Evolutionary conservation across 495 filamentous ascomycete genomes (phyloP).

Genomic region (Penicillium chermesinum): DNA sequence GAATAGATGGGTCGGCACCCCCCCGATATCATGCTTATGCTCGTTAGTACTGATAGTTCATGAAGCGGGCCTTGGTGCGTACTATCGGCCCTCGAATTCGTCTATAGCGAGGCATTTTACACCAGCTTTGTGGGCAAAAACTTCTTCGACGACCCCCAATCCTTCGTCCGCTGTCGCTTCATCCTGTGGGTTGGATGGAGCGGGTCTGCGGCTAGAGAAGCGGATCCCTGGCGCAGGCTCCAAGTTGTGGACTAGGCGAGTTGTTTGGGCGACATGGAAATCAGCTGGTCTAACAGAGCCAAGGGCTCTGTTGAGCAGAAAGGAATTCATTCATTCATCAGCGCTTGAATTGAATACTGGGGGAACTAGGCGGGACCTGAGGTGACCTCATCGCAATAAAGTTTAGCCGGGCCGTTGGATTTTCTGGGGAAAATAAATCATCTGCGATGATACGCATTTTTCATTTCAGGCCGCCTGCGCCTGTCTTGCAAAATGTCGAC

Average conservation of each 20-base stretch:
- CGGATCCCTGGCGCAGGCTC: constrained; percentile 57
- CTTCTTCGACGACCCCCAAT: constrained; percentile 19
- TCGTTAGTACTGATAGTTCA: constrained; percentile 9
- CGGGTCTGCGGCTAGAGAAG: constrained; percentile 57
- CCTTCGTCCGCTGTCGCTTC: constrained; percentile 14
- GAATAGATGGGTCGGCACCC: constrained; percentile 74
- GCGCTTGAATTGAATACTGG: not conserved
- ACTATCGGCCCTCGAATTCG: constrained; percentile 72
- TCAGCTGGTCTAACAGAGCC: constrained; percentile 56
- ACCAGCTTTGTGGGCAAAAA: constrained; percentile 66
- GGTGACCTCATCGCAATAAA: constrained; percentile 25
- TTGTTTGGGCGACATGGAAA: constrained; percentile 59
- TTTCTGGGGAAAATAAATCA: constrained; percentile 1
- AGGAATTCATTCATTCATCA: constrained; percentile 71
- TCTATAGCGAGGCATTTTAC: constrained; percentile 73
- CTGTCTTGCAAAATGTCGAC: no score
- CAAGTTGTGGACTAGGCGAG: constrained; percentile 55
- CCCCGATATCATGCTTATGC: constrained; percentile 67
- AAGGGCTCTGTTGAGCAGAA: constrained; percentile 65
- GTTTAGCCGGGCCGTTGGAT: constrained; percentile 21
- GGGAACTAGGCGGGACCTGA: not conserved
- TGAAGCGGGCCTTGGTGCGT: constrained; percentile 21
- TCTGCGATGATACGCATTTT: no score
- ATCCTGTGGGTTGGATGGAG: constrained; percentile 9
- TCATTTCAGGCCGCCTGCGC: no score